Evolutionary conservation across 208 protist genomes (phyloP).

Genomic region (Crithidia sp.): DNA sequence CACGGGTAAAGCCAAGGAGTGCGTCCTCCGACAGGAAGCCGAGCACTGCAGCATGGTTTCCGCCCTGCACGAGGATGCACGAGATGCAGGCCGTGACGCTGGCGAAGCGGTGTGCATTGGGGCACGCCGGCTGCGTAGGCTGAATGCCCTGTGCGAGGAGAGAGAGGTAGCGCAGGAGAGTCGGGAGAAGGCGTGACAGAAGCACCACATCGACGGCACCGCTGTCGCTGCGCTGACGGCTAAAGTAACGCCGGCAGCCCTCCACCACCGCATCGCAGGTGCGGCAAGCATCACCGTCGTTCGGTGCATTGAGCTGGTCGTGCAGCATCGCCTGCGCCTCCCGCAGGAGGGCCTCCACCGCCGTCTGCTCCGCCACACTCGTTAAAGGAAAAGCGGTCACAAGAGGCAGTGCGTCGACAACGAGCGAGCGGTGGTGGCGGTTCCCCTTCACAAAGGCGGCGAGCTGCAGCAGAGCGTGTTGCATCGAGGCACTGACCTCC

Average conservation of each 20-base stretch:
- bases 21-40: constrained; percentile 33
- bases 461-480: constrained; percentile 34
- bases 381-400: constrained; percentile 22
- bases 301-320: background rate
- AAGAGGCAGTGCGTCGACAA: constrained; percentile 20
- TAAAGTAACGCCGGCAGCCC: constrained; percentile 29
- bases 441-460: constrained; percentile 33
- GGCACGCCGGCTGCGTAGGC: constrained; percentile 33
- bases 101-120: constrained; percentile 38
- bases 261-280: constrained; percentile 21
- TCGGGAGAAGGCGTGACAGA: constrained; percentile 33
- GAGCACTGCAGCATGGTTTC: constrained; percentile 10
- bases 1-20: constrained; percentile 45
- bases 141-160: constrained; percentile 38
- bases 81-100: constrained; percentile 41
- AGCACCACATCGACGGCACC: constrained; percentile 14
- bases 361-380: background rate
- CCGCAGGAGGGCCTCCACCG: constrained; percentile 22
- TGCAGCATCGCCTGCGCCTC: constrained; percentile 24
- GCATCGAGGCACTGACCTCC: constrained; percentile 19
- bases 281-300: background rate
- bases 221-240: constrained; percentile 16
- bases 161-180: constrained; percentile 36
- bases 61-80: constrained; percentile 32
- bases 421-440: constrained; percentile 18